Conservation (phyloP, 306 rosid genomes). For the Rubus idaeus region DNA sequence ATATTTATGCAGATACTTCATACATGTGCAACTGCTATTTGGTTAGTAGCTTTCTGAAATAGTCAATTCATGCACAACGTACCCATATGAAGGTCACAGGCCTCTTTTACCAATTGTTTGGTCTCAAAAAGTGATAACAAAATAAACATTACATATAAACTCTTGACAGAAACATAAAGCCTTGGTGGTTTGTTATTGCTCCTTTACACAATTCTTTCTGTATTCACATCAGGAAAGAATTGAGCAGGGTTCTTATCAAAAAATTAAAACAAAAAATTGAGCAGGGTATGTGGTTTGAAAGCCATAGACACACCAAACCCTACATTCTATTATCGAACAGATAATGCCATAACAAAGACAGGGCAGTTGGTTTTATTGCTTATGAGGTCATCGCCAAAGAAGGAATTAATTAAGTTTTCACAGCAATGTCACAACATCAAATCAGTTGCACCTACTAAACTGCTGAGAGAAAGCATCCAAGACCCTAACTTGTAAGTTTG, state of each 20-base stretch:
- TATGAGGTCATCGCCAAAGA: conserved; percentile 6
- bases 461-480: conserved; percentile 3
- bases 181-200: background rate
- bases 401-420: background rate
- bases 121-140: background rate
- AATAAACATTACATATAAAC: background rate
- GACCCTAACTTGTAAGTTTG: background rate
- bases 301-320: background rate
- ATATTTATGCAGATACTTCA: background rate
- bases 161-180: background rate
- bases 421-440: conserved; percentile 1
- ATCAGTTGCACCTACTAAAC: conserved; percentile 8
- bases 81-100: background rate
- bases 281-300: background rate
- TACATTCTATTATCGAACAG: background rate
- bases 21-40: background rate
- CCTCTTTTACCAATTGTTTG: background rate
- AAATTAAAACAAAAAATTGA: background rate
- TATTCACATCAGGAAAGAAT: background rate
- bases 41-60: background rate
- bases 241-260: background rate
- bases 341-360: conserved; percentile 5
- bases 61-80: background rate
- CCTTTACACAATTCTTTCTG: too few species aligned
- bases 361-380: background rate